Base-by-base conservation (phyloP, 805 yeast species). In the Dipodascopsis tothii region DNA sequence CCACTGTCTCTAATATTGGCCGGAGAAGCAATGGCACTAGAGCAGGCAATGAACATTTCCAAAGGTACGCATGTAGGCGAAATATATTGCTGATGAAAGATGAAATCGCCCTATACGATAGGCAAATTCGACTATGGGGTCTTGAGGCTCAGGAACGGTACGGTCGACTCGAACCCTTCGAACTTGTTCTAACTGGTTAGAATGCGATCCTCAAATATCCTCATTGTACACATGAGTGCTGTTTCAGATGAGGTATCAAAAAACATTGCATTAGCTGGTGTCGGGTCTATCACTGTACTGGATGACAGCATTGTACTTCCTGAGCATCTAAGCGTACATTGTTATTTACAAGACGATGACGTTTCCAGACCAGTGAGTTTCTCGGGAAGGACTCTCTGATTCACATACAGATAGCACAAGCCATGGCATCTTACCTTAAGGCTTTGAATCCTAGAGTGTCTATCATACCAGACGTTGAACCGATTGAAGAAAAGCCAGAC, bases 61-160 rank as follows among this genome's bases (percentile, higher is more conserved):
- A 27, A 11, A 27, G n/a, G 11, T 27, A 27, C 32, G n/a, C 32
- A 27, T 11, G 32, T 11, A 27, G n/a, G n/a, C n/a, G 11, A 27
- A 16, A 16, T 16, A 11, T 17, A n/a, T n/a, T 17, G 21, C 9
- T 16, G 37, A 36, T 11, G n/a, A 17, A 41, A 64, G 96, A 87
- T 56, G 96, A 88, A 60, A 77, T 88, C 45, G 95, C 94, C 1
- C 72, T 90, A 19, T 90, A 90, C 60, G 98, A 90, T 63, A 75
- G 98, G 46, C 98, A 90, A 64, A 88, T 90, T 51, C 68, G 98
- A 50, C 71, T 90, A 18, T 90, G 98, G 98, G 98, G 98, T 2
- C 70, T 92, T 59, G 94, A 84, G 25, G 94, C 96, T 3, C 98
- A 90, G 61, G 71, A 77, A 33, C 62, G 78, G 55, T 53, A 53